Evolutionary conservation across 768 basidiomycete species (phyloP).

Genomic region (Tephrocybe rancida): DNA sequence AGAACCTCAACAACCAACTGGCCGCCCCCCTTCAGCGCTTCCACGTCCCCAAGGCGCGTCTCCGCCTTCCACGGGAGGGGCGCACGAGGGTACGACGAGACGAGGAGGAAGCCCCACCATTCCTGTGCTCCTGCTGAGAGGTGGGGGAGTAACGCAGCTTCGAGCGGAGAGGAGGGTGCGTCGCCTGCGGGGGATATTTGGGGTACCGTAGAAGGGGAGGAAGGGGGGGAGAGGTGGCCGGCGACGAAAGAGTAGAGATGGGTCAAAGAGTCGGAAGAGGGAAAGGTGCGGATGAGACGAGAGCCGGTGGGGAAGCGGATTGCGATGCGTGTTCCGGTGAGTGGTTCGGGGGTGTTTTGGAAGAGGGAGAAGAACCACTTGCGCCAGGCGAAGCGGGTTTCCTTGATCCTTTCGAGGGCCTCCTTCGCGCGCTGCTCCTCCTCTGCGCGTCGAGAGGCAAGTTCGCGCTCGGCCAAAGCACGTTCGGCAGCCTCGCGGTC

Average conservation of each 20-base stretch:
- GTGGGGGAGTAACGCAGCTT: constrained; percentile 26
- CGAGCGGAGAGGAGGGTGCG: constrained; percentile 34
- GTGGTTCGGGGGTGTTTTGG: too few species aligned
- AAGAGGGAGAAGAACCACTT: not conserved
- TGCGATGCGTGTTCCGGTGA: constrained; percentile 43
- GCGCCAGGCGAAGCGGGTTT: constrained; percentile 25
- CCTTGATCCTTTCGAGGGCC: too few species aligned
- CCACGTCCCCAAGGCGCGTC: constrained; percentile 44
- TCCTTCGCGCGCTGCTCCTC: constrained; percentile 26
- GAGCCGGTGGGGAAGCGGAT: constrained; percentile 58
- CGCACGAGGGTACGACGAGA: constrained; percentile 67
- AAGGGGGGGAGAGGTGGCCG: constrained; percentile 50
- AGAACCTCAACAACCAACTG: not conserved
- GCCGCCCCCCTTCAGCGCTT: constrained; percentile 55
- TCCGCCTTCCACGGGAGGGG: constrained; percentile 55
- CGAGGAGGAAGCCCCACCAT: constrained; percentile 79
- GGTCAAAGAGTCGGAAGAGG: constrained; percentile 50
- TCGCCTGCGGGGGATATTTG: constrained; percentile 40
- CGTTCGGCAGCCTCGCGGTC: constrained; percentile 17
- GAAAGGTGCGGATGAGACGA: constrained; percentile 62
- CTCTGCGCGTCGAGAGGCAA: constrained; percentile 26
- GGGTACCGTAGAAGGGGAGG: constrained; percentile 35
- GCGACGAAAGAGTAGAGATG: constrained; percentile 78
- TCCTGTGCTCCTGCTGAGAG: constrained; percentile 29
- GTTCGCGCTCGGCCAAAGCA: constrained; percentile 33